Percentiles rank a stretch among this genome's conserved stretches.
phyloP scores from a whole-genome alignment of 2,329 filamentous ascomycete species.

The Fusarium citri region DNA sequence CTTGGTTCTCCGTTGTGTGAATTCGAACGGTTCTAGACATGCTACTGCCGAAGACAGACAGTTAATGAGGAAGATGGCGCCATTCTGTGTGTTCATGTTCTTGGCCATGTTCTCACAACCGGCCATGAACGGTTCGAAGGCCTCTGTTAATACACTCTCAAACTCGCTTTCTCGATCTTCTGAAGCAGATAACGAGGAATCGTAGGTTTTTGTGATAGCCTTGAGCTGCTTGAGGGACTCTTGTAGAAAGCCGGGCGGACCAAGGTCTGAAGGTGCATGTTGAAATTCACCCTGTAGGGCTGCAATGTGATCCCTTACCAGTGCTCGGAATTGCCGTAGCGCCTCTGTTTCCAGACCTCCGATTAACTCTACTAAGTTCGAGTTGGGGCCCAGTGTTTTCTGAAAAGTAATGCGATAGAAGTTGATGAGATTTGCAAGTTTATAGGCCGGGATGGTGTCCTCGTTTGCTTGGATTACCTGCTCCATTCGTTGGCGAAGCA shows the following conservation, averaged over 20 bases:
- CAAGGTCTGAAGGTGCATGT: slow-evolving; percentile 76
- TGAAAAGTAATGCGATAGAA: slow-evolving; percentile 91
- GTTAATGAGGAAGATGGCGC: slow-evolving; percentile 79
- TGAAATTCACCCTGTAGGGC: slow-evolving; percentile 79
- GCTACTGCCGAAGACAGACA: slow-evolving; percentile 71
- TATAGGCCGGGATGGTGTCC: slow-evolving; percentile 88
- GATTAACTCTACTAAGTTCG: slow-evolving; percentile 77
- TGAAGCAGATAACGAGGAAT: slow-evolving; percentile 77
- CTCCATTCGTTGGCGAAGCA: slow-evolving; percentile 90
- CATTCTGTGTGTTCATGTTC: slow-evolving; percentile 67
- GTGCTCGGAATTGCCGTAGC: slow-evolving; percentile 81
- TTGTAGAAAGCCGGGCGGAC: slow-evolving; percentile 81
- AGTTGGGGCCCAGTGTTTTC: slow-evolving; percentile 78
- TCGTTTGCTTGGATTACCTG: slow-evolving; percentile 94
- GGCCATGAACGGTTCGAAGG: slow-evolving; percentile 86
- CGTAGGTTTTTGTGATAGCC: slow-evolving; percentile 86
- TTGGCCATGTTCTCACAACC: slow-evolving; percentile 78
- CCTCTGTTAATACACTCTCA: slow-evolving; percentile 78
- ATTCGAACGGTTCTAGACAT: slow-evolving; percentile 69
- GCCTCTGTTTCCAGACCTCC: slow-evolving; percentile 78
- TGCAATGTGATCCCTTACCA: slow-evolving; percentile 83
- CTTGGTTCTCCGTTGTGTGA: slow-evolving; percentile 67
- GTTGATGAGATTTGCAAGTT: slow-evolving; percentile 85
- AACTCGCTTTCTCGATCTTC: slow-evolving; percentile 75
- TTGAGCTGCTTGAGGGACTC: slow-evolving; percentile 83